phyloP scores from a whole-genome alignment of 1,284 basidiomycete genomes.

The Trichosporon sp. region DNA sequence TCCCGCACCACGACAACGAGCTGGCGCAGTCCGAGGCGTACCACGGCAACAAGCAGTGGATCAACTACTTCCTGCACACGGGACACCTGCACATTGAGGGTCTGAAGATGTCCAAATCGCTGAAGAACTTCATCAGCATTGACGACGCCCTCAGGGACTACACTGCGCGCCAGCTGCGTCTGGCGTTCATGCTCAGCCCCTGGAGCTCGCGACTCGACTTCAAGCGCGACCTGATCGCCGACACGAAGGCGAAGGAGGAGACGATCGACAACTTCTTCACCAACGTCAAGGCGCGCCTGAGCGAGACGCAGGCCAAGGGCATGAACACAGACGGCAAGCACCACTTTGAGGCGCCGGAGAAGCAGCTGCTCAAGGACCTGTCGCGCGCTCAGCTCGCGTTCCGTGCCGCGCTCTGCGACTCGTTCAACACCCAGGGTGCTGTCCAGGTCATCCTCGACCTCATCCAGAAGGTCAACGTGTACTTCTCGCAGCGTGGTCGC shows the following conservation, averaged over 20 bases:
- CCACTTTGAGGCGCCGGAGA: constrained; percentile 64
- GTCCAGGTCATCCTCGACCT: constrained; percentile 77
- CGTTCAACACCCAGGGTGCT: constrained; percentile 91
- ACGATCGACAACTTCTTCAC: constrained; percentile 96
- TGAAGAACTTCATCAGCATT: constrained; percentile 99
- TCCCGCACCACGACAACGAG: constrained; percentile 99
- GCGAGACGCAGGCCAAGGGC: constrained; percentile 54
- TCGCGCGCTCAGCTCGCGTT: constrained; percentile 76
- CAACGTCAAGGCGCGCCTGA: constrained; percentile 73
- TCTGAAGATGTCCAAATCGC: constrained; percentile 97
- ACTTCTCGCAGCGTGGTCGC: constrained; percentile 63
- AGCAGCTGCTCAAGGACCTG: constrained; percentile 66
- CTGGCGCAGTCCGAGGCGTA: constrained; percentile 97
- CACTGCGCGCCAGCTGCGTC: constrained; percentile 85
- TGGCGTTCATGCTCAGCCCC: constrained; percentile 86
- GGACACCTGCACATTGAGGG: constrained; percentile 99
- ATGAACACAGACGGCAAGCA: constrained; percentile 57
- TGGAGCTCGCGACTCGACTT: constrained; percentile 97
- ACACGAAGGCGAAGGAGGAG: constrained; percentile 83
- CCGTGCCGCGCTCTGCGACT: constrained; percentile 90
- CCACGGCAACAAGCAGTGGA: constrained; percentile 90
- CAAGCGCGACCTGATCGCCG: constrained; percentile 79
- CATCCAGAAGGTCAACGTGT: constrained; percentile 85
- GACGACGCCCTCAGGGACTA: constrained; percentile 85
- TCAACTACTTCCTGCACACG: constrained; percentile 98